These are phyloP conservation scores for Podospora pseudopauciseta DNA, from an alignment of 495 filamentous ascomycete genomes.

Conservation along the genomic window DNA sequence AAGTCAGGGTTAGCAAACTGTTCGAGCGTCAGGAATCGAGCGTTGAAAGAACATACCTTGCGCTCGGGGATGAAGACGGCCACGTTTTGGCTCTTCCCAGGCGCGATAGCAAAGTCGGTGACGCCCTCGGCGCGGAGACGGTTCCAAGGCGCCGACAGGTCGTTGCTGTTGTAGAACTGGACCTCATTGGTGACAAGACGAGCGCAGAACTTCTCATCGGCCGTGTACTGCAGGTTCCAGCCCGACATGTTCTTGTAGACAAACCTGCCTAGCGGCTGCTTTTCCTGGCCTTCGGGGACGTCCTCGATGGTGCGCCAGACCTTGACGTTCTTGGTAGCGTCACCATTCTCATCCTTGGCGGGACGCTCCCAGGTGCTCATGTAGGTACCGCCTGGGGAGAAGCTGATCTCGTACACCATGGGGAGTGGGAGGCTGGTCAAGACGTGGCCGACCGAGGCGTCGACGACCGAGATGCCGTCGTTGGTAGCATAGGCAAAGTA, in stretches of 20 bases:
- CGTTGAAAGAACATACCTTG: constrained; percentile 58
- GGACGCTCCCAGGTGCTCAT: constrained; percentile 96
- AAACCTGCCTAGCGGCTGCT: constrained; percentile 75
- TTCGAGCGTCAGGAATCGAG: background rate
- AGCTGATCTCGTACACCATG: constrained; percentile 89
- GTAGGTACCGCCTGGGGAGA: constrained; percentile 87
- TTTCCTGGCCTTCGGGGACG: constrained; percentile 51
- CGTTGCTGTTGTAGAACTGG: constrained; percentile 87
- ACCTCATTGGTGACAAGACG: constrained; percentile 94
- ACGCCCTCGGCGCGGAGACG: constrained; percentile 92
- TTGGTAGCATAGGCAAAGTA: constrained; percentile 94
- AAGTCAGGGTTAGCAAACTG: constrained; percentile 15
- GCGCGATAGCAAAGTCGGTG: constrained; percentile 81
- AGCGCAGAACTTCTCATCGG: constrained; percentile 87
- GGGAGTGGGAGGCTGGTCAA: constrained; percentile 69
- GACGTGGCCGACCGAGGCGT: constrained; percentile 74
- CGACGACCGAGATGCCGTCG: constrained; percentile 79
- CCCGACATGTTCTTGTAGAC: constrained; percentile 93
- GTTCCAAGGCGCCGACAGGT: constrained; percentile 85
- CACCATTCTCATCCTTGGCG: constrained; percentile 85
- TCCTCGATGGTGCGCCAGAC: constrained; percentile 79
- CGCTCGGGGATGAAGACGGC: constrained; percentile 92
- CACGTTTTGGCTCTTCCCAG: constrained; percentile 81
- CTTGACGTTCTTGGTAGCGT: constrained; percentile 93
- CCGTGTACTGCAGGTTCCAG: constrained; percentile 97